Base-by-base conservation (phyloP, 345 rosid species). In the Pistacia integerrima region DNA sequence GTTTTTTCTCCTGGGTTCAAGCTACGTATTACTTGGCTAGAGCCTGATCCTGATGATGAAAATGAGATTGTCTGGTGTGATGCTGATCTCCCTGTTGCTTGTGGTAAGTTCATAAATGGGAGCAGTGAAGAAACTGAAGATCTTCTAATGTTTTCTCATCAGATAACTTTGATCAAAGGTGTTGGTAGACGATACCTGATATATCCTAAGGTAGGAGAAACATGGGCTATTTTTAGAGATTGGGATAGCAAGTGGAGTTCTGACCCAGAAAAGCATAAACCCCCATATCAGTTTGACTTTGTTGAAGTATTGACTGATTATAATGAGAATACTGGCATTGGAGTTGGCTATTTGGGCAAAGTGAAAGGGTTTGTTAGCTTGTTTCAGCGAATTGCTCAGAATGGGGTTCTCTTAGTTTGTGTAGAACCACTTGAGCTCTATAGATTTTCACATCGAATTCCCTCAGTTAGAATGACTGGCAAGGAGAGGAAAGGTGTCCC, bases 181-280 rank as follows among this genome's bases (percentile, higher is more conserved):
- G 49, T 22, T 65, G 78, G 76, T 76, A 48, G 75, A 52, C 65
- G 71, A 52, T 82, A 61, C 63, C 8, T 70, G 69, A 80, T 95
- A 49, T 90, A 90, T 84, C 99, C 97, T 78, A 83, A 82, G 74
- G 84, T 74, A 69, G 97, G 98, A 70, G 98, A 95, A 81, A 85
- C 84, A 61, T 95, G 99, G 99, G 98, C 99, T 59, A 76, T 93
- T 66, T 95, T 87, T 76, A 90, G 83, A 84, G 82, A 87, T 66
- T 90, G 98, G 98, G 81, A 92, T 81, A 76, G 80, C 30, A 86
- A 78, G 46, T 90, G 94, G 96, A 73, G 63, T 76, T 74, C 83
- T 16, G 80, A 84, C 58, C 86, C 86, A 60, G 87, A 82, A 58
- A 85, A 85, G 63, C 87, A 85, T 81, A 68, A 76, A 68, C 78